Base-by-base conservation (phyloP, 2,329 filamentous ascomycete genomes). In the Bertia moriformis region DNA sequence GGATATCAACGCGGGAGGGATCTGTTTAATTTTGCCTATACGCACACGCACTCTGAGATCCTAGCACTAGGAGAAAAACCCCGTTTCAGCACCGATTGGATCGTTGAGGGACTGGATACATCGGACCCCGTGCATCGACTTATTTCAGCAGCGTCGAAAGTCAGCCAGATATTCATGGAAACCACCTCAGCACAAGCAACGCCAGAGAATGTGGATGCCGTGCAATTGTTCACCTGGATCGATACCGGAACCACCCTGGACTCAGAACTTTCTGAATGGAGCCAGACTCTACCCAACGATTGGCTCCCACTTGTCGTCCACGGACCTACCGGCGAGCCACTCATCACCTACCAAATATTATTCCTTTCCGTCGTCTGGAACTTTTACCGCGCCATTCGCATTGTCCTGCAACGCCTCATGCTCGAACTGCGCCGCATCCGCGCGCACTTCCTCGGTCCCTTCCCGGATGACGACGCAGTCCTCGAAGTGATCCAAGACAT, bases 1-100 rank as follows among this genome's bases (percentile, higher is more conserved):
- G 46, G 46, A 15, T 40, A 52, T 40, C 46, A 48, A 18, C 49
- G 48, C 32, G 56, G 56, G 19, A 48, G 56, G 13, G 55, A 53
- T 44, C 43, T 59, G 43, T 58, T 59, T 35, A 51, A 48, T 22
- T 58, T 54, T 45, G 56, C 55, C 15, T 58, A 52, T 48, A 45
- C 50, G 14, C 56, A 57, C 38, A 52, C 50, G 43, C 54, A 54
- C 44, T 47, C 56, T 10, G 55, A 58, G 39, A 51, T 54, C 13
- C 45, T 59, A 12, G 51, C 49, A 1, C 27, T 59, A n/a, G 51
- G 55, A 14, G 50, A 53, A 30, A 54, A 45, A 32, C 50, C 53
- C 5, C 48, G 50, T 19, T 46, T 51, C 37, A 46, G 53, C 27
- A 41, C 50, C 3, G 49, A 53, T n/a, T 55, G 51, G 45, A 44